Evolutionary conservation across 805 yeast genomes (phyloP).

Genomic region (Komagataella pseudopastoris): DNA sequence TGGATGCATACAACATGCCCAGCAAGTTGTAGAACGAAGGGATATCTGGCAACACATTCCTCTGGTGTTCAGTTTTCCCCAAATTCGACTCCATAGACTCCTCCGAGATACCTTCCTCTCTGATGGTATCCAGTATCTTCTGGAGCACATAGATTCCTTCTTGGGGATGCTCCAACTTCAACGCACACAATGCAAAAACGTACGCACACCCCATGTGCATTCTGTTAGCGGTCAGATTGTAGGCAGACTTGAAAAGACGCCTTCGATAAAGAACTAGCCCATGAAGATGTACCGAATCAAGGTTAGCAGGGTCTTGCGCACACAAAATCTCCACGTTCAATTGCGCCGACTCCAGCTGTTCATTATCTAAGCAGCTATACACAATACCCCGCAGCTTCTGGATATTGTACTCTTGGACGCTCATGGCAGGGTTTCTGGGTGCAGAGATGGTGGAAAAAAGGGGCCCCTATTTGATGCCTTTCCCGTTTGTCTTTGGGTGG

Average conservation of each 20-base stretch:
- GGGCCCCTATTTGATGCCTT: neutral
- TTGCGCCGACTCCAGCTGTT: slow-evolving; percentile 61
- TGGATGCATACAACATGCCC: slow-evolving; percentile 50
- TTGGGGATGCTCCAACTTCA: slow-evolving; percentile 34
- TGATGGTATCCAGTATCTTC: slow-evolving; percentile 15
- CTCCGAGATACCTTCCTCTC: slow-evolving; percentile 16
- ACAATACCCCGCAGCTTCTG: slow-evolving; percentile 18
- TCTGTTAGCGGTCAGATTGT: slow-evolving; percentile 26
- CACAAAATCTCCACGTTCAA: slow-evolving; percentile 74
- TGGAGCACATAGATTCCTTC: slow-evolving; percentile 50
- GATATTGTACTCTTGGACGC: neutral
- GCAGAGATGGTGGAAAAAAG: neutral
- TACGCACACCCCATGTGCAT: slow-evolving; percentile 65
- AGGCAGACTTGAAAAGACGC: slow-evolving; percentile 49
- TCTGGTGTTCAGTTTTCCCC: neutral
- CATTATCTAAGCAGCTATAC: slow-evolving; percentile 62
- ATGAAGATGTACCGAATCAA: slow-evolving; percentile 55
- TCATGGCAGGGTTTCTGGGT: neutral
- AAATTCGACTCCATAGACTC: neutral
- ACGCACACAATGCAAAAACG: slow-evolving; percentile 57
- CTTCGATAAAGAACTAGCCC: slow-evolving; percentile 52
- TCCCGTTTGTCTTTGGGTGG: neutral
- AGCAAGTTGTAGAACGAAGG: slow-evolving; percentile 54
- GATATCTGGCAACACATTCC: slow-evolving; percentile 40
- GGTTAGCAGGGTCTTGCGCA: slow-evolving; percentile 42